phyloP scores from a whole-genome alignment of 257 asterid genomes.

The Sherardia arvensis region DNA sequence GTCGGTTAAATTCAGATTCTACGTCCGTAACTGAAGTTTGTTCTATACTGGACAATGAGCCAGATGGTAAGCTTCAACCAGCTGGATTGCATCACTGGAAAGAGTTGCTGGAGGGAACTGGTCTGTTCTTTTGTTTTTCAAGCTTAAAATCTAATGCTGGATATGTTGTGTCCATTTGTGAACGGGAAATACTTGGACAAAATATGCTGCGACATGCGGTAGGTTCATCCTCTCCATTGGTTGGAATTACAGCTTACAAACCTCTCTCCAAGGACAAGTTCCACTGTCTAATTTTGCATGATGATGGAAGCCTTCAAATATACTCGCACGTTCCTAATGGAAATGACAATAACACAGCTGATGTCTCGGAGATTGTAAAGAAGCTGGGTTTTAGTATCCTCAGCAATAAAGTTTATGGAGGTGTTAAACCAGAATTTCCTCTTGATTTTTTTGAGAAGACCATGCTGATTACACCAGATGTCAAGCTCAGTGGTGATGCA shows the following conservation, averaged over 20 bases:
- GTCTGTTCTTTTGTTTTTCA: conserved; percentile 78
- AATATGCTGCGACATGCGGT: conserved; percentile 74
- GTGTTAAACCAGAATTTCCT: conserved; percentile 86
- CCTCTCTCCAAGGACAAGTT: conserved; percentile 95
- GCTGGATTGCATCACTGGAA: conserved; percentile 97
- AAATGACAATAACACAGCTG: conserved; percentile 45
- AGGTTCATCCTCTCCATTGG: conserved; percentile 83
- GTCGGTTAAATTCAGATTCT: conserved; percentile 74
- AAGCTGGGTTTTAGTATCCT: conserved; percentile 85
- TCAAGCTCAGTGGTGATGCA: conserved; percentile 80
- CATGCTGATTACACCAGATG: conserved; percentile 80
- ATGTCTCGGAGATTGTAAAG: conserved; percentile 77
- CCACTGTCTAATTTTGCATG: conserved; percentile 91
- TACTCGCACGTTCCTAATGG: conserved; percentile 79
- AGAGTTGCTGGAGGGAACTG: conserved; percentile 69
- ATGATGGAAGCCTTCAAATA: conserved; percentile 99
- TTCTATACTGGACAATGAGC: conserved; percentile 64
- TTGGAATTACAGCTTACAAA: conserved; percentile 90
- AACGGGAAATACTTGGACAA: conserved; percentile 66
- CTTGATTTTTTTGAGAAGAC: conserved; percentile 95
- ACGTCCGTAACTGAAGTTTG: conserved; percentile 65
- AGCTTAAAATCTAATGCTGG: conserved; percentile 68
- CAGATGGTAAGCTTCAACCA: conserved; percentile 63
- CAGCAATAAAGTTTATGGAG: conserved; percentile 81
- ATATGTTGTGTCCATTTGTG: conserved; percentile 74